A percentile compares a stretch with the other conserved stretches of the same genome.
Conservation (phyloP, 2,329 filamentous ascomycete species). For the Aspergillus fructus region DNA sequence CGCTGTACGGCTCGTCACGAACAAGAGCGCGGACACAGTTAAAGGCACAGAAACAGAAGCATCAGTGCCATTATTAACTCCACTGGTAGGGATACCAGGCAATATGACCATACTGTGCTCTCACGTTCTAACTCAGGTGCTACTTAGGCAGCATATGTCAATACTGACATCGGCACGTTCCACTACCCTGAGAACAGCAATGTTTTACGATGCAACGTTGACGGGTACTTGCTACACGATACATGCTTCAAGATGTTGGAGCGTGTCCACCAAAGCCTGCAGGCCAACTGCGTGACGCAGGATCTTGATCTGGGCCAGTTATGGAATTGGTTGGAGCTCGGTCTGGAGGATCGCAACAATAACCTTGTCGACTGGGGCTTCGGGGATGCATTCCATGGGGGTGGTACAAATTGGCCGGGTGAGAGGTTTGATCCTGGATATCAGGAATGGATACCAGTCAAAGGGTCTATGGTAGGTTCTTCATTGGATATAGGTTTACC, state of each 20-base stretch:
- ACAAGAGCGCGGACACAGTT: background rate
- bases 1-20: background rate
- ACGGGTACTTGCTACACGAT: constrained; percentile 1
- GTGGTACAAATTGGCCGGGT: background rate
- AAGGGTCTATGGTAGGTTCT: background rate
- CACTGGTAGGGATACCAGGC: background rate
- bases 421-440: background rate
- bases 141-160: background rate
- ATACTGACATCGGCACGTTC: background rate
- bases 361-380: constrained; percentile 9
- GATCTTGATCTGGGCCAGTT: background rate
- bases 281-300: background rate
- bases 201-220: background rate
- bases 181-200: background rate
- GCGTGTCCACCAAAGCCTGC: background rate
- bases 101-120: background rate
- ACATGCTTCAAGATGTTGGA: constrained; percentile 1
- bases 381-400: background rate
- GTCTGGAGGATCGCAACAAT: constrained; percentile 6
- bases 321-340: constrained; percentile 1
- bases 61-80: background rate
- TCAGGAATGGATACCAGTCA: background rate
- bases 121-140: background rate
- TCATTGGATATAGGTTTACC: background rate
- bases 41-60: background rate